Evolutionary conservation across 345 rosid species (phyloP), one percentile per base, ranked within the genome.

Genomic region (Geranium rotundifolium): DNA sequence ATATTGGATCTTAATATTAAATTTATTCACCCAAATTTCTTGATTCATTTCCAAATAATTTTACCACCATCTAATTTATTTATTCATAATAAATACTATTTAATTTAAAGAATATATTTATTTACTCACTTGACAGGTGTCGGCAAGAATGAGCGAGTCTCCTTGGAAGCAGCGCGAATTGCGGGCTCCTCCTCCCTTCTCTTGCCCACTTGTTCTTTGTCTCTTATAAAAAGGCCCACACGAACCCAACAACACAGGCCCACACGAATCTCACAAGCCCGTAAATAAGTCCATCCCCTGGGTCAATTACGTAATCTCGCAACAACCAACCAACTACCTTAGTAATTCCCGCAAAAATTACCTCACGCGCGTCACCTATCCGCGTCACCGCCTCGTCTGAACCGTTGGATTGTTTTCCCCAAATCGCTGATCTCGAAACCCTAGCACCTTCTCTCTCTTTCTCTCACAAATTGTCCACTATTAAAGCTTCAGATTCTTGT

Each of bases 331-430:
- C 5, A n/a, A n/a, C n/a, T n/a, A n/a, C 31, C 27, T 31, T 18
- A 4, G 39, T n/a, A 14, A 65, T 54, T 57, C 58, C n/a, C 65
- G 87, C 73, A 62, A 70, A 34, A 34, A 34, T 34, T 75, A 73
- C 70, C 74, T 0, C 1, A 52, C 73, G 0, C 1, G 60, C 56
- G 58, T 58, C 58, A 58, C 62, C 59, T 46, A 54, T 60, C 60
- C 61, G 58, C 29, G 61, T 61, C 60, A 65, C 66, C 71, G 29
- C 70, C 76, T 63, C 74, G 76, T 89, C 96, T 55, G 34, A 14
- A 59, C 91, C 89, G 85, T 84, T 73, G 54, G 77, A 83, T 76
- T 67, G 62, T 34, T 57, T 59, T 61, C 39, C 57, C 34, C 7
- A 52, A 16, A 34, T 34, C 6, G 41, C 10, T 4, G 41, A 77